These are phyloP conservation scores for Pleurotus citrinopileatus DNA, from an alignment of 768 basidiomycete genomes.

Conservation along the genomic window DNA sequence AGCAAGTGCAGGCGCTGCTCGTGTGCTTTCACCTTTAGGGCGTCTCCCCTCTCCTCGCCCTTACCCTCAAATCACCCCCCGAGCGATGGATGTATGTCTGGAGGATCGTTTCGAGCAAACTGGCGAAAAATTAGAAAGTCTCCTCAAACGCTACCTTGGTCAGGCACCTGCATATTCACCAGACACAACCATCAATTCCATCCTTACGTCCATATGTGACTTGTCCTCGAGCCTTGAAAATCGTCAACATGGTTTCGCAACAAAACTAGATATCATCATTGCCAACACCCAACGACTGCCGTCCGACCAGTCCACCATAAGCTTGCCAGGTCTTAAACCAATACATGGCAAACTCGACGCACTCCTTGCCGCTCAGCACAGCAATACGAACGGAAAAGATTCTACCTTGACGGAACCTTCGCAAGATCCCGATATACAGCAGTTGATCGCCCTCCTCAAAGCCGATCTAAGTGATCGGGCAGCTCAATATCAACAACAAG, in stretches of 20 bases:
- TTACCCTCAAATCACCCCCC: constrained; percentile 10
- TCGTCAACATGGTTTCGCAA: not conserved
- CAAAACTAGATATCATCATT: not conserved
- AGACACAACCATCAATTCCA: not conserved
- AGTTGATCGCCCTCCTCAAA: constrained; percentile 46
- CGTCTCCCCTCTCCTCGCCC: constrained; percentile 14
- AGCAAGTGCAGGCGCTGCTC: no score
- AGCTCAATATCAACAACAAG: constrained; percentile 59
- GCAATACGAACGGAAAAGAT: constrained; percentile 3
- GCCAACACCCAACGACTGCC: not conserved
- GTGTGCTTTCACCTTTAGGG: constrained; percentile 1
- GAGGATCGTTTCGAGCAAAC: no score
- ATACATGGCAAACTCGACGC: constrained; percentile 30
- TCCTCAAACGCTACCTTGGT: no score
- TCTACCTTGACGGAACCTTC: not conserved
- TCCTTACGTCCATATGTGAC: not conserved
- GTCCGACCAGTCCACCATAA: not conserved
- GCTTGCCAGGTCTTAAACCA: constrained; percentile 25
- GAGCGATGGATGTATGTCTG: no score
- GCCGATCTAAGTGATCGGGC: constrained; percentile 45
- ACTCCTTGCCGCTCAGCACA: constrained; percentile 23
- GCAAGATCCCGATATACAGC: constrained; percentile 30
- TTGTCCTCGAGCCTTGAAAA: not conserved
- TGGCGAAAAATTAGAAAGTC: no score
- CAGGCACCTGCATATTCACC: no score